Evolutionary conservation across 176 grass and related monocot species (phyloP), one percentile per base, ranked within the genome.

Genomic region (Aegilops longissima): DNA sequence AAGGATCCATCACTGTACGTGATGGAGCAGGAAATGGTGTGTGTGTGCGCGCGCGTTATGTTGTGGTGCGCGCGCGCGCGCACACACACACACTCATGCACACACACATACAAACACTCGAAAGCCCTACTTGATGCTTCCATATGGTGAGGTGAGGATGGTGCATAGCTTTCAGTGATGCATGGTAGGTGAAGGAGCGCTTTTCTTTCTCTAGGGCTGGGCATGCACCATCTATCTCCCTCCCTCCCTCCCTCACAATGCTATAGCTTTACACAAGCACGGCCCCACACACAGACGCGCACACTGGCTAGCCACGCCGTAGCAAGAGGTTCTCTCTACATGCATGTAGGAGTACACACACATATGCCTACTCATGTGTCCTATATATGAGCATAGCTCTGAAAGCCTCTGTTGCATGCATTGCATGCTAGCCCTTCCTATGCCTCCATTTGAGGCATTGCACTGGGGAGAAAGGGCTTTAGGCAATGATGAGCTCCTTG

Each of bases 91-190:
- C 49, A 9, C 27, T 31, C 66, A 9, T 45, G 68, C 11, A 47
- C 34, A 27, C 6, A 33, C 30, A 31, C 67, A 81, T 70, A 80
- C 61, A 72, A 38, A 54, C 83, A 82, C 82, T 90, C 82, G 68
- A 92, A 73, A 88, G 80, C 72, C 76, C 89, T 91, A 79, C 86
- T 81, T 86, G 83, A 82, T 89, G 66, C 83, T 49, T 86, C 72
- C 86, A 79, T 88, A 76, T 68, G 66, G 75, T 61, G 51, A 18
- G 51, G 51, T 18, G 77, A 86, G 85, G 78, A 88, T 92, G 75
- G 83, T 73, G 79, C 93, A 95, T 95, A 86, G 91, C 93, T 98
- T 98, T 94, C 93, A 98, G 83, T 85, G 90, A 93, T 88, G 77
- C 82, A 91, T 82, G 88, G 89, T 95, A 90, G 93, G 96, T 98